Evolutionary conservation across 2,329 filamentous ascomycete species (phyloP).

Genomic region (Coniochaeta hoffmannii): DNA sequence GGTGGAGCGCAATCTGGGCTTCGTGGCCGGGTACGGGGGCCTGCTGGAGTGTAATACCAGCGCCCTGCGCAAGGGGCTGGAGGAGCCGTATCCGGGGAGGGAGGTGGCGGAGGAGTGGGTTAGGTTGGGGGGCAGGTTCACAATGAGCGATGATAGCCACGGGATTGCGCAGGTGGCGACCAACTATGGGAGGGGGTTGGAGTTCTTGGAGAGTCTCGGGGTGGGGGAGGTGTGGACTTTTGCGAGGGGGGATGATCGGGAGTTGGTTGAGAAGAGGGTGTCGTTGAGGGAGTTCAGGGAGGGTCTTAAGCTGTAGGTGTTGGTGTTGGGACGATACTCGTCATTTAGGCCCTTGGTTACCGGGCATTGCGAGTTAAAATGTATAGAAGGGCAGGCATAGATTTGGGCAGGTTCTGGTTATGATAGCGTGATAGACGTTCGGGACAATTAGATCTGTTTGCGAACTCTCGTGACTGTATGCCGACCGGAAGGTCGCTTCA

Average conservation of each 20-base stretch:
- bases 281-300: slow-evolving; percentile 31
- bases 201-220: slow-evolving; percentile 61
- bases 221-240: slow-evolving; percentile 57
- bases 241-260: slow-evolving; percentile 19
- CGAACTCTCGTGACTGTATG: no score
- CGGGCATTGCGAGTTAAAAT: no score
- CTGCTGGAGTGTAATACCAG: slow-evolving; percentile 87
- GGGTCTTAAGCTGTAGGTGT: slow-evolving; percentile 13
- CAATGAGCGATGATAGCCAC: slow-evolving; percentile 92
- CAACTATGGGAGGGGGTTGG: slow-evolving; percentile 66
- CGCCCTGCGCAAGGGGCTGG: slow-evolving; percentile 80
- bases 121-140: slow-evolving; percentile 69
- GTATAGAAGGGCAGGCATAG: no score
- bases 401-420: no score
- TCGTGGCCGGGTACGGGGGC: slow-evolving; percentile 66
- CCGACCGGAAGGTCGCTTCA: no score
- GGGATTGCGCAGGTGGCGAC: slow-evolving; percentile 79
- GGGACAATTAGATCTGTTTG: no score
- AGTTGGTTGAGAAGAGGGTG: slow-evolving; percentile 18
- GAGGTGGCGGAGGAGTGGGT: slow-evolving; percentile 76
- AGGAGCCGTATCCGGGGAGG: slow-evolving; percentile 79
- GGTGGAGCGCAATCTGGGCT: slow-evolving; percentile 66
- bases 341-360: no score
- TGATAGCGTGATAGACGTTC: no score
- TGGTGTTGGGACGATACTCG: background rate